Conservation (phyloP, 371 early-diverging fungal genomes). For the Chytridiales sp. region DNA sequence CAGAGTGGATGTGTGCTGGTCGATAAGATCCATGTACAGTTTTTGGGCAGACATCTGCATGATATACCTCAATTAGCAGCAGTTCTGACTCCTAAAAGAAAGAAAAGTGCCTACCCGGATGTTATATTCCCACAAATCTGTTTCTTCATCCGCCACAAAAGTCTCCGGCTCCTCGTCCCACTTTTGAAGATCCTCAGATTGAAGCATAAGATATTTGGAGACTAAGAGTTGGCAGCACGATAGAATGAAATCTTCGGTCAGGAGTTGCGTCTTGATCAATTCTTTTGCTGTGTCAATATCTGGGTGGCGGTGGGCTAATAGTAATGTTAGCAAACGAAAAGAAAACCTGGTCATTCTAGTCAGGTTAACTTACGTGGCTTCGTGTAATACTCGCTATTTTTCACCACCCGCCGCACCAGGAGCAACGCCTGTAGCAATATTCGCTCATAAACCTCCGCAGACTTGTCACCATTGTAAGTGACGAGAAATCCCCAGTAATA, state of each 20-base stretch:
- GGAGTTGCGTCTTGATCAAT: slow-evolving; percentile 62
- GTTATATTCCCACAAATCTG: slow-evolving; percentile 85
- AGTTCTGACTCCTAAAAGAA: slow-evolving; percentile 3
- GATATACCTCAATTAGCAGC: background rate
- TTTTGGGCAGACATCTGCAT: slow-evolving; percentile 79
- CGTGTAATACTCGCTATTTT: slow-evolving; percentile 13
- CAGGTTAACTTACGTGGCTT: slow-evolving; percentile 7
- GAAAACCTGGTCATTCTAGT: background rate
- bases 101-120: slow-evolving; percentile 56
- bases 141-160: slow-evolving; percentile 76
- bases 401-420: slow-evolving; percentile 8
- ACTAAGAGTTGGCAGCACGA: slow-evolving; percentile 68
- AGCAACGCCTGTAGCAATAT: slow-evolving; percentile 17
- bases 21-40: slow-evolving; percentile 73
- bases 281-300: slow-evolving; percentile 41
- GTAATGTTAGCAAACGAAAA: background rate
- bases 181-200: slow-evolving; percentile 64
- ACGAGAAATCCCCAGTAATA: no score
- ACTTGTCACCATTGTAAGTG: no score
- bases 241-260: slow-evolving; percentile 68
- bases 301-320: slow-evolving; percentile 18
- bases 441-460: slow-evolving; percentile 18
- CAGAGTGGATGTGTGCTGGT: slow-evolving; percentile 62
- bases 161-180: slow-evolving; percentile 90
- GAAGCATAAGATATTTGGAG: slow-evolving; percentile 70